These are phyloP conservation scores for Xerocomellus dryophilus DNA, from an alignment of 768 basidiomycete species.

Conservation along the genomic window DNA sequence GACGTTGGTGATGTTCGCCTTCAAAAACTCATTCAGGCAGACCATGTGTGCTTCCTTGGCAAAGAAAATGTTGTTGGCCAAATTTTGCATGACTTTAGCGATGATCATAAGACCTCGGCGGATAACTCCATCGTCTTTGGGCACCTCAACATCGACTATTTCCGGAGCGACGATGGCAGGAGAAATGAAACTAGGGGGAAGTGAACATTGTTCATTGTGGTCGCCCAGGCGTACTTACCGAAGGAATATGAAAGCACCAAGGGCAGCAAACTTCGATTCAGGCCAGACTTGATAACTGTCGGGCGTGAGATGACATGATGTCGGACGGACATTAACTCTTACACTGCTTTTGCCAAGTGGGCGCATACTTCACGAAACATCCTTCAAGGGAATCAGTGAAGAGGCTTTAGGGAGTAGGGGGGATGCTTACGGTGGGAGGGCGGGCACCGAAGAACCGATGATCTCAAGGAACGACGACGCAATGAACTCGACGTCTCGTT, in stretches of 20 bases:
- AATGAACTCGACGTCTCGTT: conserved; percentile 66
- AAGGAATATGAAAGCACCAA: conserved; percentile 90
- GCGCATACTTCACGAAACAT: conserved; percentile 86
- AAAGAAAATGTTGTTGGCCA: conserved; percentile 93
- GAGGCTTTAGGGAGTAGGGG: not conserved
- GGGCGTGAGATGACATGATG: conserved; percentile 14
- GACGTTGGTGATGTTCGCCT: conserved; percentile 65
- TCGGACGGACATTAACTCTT: conserved; percentile 30
- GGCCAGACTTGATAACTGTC: conserved; percentile 67
- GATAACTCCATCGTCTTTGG: conserved; percentile 56
- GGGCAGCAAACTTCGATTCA: conserved; percentile 73
- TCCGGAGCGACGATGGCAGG: conserved; percentile 89
- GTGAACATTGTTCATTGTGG: not conserved
- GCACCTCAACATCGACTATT: conserved; percentile 76
- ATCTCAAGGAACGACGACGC: conserved; percentile 74
- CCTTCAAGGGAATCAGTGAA: conserved; percentile 36
- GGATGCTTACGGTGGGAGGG: conserved; percentile 66
- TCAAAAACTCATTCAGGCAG: conserved; percentile 70
- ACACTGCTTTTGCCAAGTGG: conserved; percentile 79
- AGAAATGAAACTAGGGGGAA: conserved; percentile 70
- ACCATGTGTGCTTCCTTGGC: conserved; percentile 89
- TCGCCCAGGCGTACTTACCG: conserved; percentile 43
- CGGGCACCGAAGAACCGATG: conserved; percentile 65
- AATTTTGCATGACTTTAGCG: conserved; percentile 88
- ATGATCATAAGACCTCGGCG: conserved; percentile 82